phyloP scores from a whole-genome alignment of 2,329 filamentous ascomycete species.

The Phialophora verrucosa region DNA sequence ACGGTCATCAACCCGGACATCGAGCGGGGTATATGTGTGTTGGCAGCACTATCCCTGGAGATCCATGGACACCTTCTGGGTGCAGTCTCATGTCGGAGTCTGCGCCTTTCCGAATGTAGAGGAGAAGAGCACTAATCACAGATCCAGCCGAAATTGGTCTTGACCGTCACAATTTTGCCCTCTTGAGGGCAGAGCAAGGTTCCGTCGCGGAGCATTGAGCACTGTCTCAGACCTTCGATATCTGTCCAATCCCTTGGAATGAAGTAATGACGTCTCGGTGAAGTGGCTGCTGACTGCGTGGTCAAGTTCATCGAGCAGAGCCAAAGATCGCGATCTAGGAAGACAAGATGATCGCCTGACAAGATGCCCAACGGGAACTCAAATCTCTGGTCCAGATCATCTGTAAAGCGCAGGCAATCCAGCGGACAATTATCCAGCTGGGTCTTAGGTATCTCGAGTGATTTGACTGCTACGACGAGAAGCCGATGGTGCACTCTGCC shows the following conservation, averaged over 20 bases:
- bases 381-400: slow-evolving; percentile 3
- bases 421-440: background rate
- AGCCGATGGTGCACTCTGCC: slow-evolving; percentile 11
- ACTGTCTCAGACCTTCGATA: slow-evolving; percentile 5
- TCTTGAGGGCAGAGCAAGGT: slow-evolving; percentile 22
- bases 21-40: too few relatives aligned
- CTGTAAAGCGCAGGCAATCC: background rate
- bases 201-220: slow-evolving; percentile 11
- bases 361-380: slow-evolving; percentile 20
- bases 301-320: slow-evolving; percentile 14
- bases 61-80: background rate
- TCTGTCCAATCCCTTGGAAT: slow-evolving; percentile 27
- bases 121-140: background rate
- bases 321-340: slow-evolving; percentile 22
- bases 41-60: background rate
- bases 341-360: slow-evolving; percentile 12
- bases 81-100: background rate
- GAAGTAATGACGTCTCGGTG: slow-evolving; percentile 24
- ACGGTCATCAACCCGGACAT: too few relatives aligned
- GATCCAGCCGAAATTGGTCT: slow-evolving; percentile 9
- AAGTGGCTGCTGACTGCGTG: background rate
- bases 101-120: background rate
- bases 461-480: slow-evolving; percentile 2
- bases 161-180: slow-evolving; percentile 16
- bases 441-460: slow-evolving; percentile 8